phyloP scores from a whole-genome alignment of 1,284 basidiomycete genomes.

The Paramarasmius palmivorus region DNA sequence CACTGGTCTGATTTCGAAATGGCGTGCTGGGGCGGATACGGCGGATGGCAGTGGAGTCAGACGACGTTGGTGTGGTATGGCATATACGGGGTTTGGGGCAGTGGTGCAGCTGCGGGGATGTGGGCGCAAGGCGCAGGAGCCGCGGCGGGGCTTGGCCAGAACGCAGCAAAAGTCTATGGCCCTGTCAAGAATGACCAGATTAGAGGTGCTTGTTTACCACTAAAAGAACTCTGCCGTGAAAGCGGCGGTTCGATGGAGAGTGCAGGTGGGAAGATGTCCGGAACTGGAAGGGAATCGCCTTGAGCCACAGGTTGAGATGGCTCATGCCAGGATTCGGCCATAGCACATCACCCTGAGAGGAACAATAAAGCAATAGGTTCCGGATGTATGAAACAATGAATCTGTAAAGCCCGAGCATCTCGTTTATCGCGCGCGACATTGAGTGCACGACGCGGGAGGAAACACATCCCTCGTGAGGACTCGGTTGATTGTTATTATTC shows the following conservation, averaged over 20 bases:
- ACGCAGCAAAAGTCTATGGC: constrained; percentile 28
- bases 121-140: constrained; percentile 32
- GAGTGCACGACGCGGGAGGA: constrained; percentile 89
- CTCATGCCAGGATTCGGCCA: constrained; percentile 17
- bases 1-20: constrained; percentile 10
- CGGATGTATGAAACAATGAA: constrained; percentile 70
- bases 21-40: constrained; percentile 11
- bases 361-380: constrained; percentile 95
- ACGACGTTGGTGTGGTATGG: constrained; percentile 25
- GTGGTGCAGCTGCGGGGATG: constrained; percentile 24
- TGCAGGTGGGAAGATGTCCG: constrained; percentile 94
- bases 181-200: constrained; percentile 57
- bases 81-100: constrained; percentile 17
- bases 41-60: too few relatives aligned
- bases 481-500: constrained; percentile 92
- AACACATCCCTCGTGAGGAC: constrained; percentile 95
- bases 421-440: constrained; percentile 91
- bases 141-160: constrained; percentile 19
- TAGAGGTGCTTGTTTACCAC: constrained; percentile 75
- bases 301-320: constrained; percentile 9
- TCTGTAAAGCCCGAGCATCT: constrained; percentile 95
- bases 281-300: constrained; percentile 89
- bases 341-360: constrained; percentile 72
- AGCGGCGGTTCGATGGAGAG: constrained; percentile 81
- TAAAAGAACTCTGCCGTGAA: constrained; percentile 83